Base-by-base conservation (phyloP, 176 grass and related monocot genomes). In the Aegilops longissima region DNA sequence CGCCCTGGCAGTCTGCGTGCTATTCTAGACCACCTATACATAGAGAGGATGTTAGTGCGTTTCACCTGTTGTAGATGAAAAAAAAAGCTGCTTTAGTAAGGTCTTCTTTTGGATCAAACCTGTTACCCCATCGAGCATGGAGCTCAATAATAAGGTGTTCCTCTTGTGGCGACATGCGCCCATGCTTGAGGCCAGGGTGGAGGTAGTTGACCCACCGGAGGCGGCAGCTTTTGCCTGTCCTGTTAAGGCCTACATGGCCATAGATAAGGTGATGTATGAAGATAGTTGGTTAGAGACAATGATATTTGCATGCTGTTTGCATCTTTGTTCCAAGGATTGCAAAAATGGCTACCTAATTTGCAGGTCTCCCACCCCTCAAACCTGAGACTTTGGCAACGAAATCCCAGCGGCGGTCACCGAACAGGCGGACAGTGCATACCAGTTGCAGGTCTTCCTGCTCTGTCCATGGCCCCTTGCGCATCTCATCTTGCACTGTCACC, bases 311-410 rank as follows among this genome's bases (percentile, higher is more conserved):
- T 74, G 77, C 72, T 74, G 70, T 73, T 83, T 83, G 83, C 65
- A 61, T 59, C 87, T 84, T 77, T 84, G 84, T 71, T 66, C 75
- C 4, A 87, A 89, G 71, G 67, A 91, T 89, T 82, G 64, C 80
- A 86, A 86, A 86, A 89, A 88, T 86, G 52, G 86, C 80, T 85
- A 88, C 88, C 90, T 86, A 90, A 89, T 73, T 88, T 85, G 91
- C 3, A 83, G 79, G 89, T 91, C 73, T n/a, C 94, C 92, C 88
- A 93, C 94, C 94, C 93, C 94, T 97, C 94, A 97, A 97, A 97
- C 94, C 94, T 97, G 94, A 97, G 83, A 97, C 94, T 93, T 91
- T 81, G 90, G 94, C 94, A 90, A 97, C 87, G 90, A 97, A 97
- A 94, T 97, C 94, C 94, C 94, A 97, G 87, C 94, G 94, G 65